Percentiles rank a stretch among this genome's conserved stretches.
Evolutionary conservation across 139 green algal species (phyloP).

Genomic region (Chlorella ohadii): DNA sequence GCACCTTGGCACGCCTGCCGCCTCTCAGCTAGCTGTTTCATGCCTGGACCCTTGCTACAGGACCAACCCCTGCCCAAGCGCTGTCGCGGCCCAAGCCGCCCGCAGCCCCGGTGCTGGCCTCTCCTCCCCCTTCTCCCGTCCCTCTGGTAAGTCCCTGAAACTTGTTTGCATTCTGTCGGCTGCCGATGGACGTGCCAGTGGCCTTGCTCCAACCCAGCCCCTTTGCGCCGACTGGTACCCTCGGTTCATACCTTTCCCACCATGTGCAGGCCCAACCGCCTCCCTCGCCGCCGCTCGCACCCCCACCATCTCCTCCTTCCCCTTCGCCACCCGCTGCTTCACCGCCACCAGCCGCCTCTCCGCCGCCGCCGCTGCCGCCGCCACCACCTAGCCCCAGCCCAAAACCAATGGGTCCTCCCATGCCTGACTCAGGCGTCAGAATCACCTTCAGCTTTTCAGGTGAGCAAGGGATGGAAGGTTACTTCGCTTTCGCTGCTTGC

Average conservation of each 20-base stretch:
- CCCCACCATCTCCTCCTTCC: background rate
- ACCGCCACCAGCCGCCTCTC: background rate
- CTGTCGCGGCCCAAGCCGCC: background rate
- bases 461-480: background rate
- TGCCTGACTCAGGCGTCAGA: background rate
- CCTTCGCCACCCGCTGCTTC: background rate
- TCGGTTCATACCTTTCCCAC: too few species aligned
- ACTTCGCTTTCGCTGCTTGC: background rate
- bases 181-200: too few species aligned
- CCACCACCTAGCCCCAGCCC: background rate
- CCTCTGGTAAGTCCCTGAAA: too few species aligned
- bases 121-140: too few species aligned
- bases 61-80: background rate
- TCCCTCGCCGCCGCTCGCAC: background rate
- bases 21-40: too few species aligned
- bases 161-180: too few species aligned
- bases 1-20: too few species aligned
- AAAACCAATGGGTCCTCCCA: background rate
- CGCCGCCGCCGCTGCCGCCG: background rate
- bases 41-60: too few species aligned
- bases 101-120: background rate
- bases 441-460: constrained; percentile 12
- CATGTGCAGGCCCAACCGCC: background rate
- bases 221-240: too few species aligned
- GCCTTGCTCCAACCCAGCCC: too few species aligned